Base-by-base conservation (phyloP, 805 yeast species). In the Groenewaldozyma tartarivorans region DNA sequence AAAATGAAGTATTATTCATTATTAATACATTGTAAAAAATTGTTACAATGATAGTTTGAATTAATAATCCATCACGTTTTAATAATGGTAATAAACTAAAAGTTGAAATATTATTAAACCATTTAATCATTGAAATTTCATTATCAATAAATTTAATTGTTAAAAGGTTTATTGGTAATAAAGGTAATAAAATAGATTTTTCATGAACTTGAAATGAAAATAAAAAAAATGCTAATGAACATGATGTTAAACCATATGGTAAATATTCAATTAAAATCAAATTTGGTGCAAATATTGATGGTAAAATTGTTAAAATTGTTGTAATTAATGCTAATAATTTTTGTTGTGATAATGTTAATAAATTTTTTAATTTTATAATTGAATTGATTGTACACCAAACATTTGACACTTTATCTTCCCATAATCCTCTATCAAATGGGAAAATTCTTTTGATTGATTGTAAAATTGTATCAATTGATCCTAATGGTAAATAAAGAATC, bases 131-230 rank as follows among this genome's bases (percentile, higher is more conserved):
- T 2, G 90, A 76, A n/a, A 77, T 68, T 16, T 76, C 74, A 46
- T 75, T 68, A 22, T 53, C 29, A 24, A 24, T 13, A 24, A 9
- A 24, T 9, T 9, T 13, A 35, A 75, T 67, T 48, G 74, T 65
- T 5, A 88, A 61, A 41, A 92, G 63, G 0, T 92, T 76, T 7
- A 86, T 74, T 4, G 97, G 97, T 51, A 92, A 57, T 48, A 92
- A 68, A 0, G 98, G 97, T 2, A 92, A 72, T 44, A 92, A 63
- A 13, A 92, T 88, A 0, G 92, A 75, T 62, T 92, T 92, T 62
- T 92, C 97, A 58, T 92, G 98, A 3, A 92, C 97, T 58, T 90
- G 97, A 67, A 86, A 92, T 24, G 95, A 81, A 58, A 92, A 92
- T 40, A 92, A 66, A 58, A 71, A 92, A 56, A 92, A 92, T 0